Conservation (phyloP, 345 rosid species). For the Heritiera fomes region DNA sequence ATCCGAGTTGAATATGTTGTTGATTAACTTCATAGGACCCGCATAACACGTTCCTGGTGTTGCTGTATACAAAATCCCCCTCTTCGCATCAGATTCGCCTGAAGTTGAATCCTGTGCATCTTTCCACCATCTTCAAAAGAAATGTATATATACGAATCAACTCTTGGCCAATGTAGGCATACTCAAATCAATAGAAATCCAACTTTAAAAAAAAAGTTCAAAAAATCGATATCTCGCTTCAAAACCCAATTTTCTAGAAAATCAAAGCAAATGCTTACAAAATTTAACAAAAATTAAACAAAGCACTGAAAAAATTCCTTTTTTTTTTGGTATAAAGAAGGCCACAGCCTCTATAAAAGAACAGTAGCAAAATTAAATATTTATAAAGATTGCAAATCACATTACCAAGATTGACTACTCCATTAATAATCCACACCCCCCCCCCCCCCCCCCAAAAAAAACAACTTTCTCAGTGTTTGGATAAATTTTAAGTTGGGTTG, state of each 20-base stretch:
- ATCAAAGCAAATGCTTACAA: not conserved
- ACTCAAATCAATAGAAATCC: not conserved
- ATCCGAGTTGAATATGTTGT: conserved; percentile 83
- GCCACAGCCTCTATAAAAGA: not conserved
- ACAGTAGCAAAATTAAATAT: not conserved
- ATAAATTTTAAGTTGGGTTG: not conserved
- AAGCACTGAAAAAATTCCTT: not conserved
- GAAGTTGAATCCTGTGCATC: conserved; percentile 62
- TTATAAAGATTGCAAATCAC: conserved; percentile 5
- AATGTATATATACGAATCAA: not conserved
- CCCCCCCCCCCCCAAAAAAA: not conserved
- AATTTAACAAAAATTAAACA: not conserved
- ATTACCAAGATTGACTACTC: not conserved
- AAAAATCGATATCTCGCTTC: not conserved
- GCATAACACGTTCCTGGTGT: conserved; percentile 61
- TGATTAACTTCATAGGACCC: conserved; percentile 93
- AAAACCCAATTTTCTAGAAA: not conserved
- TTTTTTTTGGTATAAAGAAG: not conserved
- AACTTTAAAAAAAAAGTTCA: not conserved
- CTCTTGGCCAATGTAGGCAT: conserved; percentile 20
- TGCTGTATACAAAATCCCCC: conserved; percentile 70
- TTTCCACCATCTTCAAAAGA: conserved; percentile 83
- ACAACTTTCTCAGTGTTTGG: conserved; percentile 16
- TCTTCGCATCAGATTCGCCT: conserved; percentile 50
- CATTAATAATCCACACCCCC: conserved; percentile 8